phyloP scores from a whole-genome alignment of 257 asterid genomes.

The Rubia yunnanensis region DNA sequence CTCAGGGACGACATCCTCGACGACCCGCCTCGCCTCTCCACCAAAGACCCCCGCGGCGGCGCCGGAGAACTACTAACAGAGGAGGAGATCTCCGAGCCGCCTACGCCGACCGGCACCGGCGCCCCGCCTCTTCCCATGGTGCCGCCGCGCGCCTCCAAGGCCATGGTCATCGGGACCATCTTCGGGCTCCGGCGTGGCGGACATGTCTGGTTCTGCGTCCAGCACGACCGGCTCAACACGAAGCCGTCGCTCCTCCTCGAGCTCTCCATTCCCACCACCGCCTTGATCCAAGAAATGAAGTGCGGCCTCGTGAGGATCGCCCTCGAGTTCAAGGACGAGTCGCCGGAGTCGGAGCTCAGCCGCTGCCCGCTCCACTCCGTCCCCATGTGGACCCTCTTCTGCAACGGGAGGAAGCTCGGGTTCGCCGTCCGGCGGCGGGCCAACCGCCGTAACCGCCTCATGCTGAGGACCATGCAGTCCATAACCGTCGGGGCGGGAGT shows the following conservation, averaged over 20 bases:
- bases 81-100: slow-evolving; percentile 25
- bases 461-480: slow-evolving; percentile 77
- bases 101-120: slow-evolving; percentile 27
- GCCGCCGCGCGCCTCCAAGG: slow-evolving; percentile 65
- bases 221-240: slow-evolving; percentile 53
- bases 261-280: slow-evolving; percentile 68
- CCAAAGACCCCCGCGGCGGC: slow-evolving; percentile 17
- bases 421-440: slow-evolving; percentile 60
- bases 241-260: slow-evolving; percentile 72
- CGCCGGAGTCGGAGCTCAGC: slow-evolving; percentile 45
- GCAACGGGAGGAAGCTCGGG: slow-evolving; percentile 76
- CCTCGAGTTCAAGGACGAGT: slow-evolving; percentile 67
- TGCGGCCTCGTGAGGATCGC: slow-evolving; percentile 72
- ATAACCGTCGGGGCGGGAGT: slow-evolving; percentile 89
- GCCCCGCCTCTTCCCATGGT: slow-evolving; percentile 19
- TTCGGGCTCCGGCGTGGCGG: slow-evolving; percentile 81
- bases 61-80: neutral
- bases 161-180: slow-evolving; percentile 92
- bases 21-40: slow-evolving; percentile 15
- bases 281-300: slow-evolving; percentile 74
- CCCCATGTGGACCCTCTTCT: slow-evolving; percentile 79
- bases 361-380: slow-evolving; percentile 61
- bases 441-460: slow-evolving; percentile 39
- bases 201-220: slow-evolving; percentile 91
- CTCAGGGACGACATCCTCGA: slow-evolving; percentile 66